Evolutionary conservation across 2,329 filamentous ascomycete genomes (phyloP).

Genomic region (Cladosporium sp.): DNA sequence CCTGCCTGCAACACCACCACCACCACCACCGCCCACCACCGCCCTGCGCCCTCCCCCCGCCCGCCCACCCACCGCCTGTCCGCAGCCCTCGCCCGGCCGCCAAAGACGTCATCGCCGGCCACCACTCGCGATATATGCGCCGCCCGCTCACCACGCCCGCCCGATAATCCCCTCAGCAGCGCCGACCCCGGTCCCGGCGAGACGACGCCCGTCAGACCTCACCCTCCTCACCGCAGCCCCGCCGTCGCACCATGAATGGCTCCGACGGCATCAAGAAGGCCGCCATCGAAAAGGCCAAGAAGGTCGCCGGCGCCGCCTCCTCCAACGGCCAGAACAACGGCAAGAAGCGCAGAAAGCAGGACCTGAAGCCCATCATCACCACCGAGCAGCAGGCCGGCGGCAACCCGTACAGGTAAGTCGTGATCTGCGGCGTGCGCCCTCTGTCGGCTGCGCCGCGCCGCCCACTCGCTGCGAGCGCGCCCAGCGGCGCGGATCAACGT

Average conservation of each 20-base stretch:
- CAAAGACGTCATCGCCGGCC: constrained; percentile 1
- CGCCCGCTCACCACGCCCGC: neutral
- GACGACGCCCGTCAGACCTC: neutral
- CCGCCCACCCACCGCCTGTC: neutral
- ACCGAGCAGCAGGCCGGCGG: constrained; percentile 51
- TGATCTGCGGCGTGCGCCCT: neutral
- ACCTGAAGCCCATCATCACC: constrained; percentile 69
- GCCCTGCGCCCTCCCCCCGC: neutral
- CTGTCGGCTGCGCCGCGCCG: too few relatives aligned
- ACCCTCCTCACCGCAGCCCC: neutral
- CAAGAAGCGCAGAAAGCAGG: constrained; percentile 70
- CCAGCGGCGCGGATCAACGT: neutral
- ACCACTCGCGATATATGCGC: neutral
- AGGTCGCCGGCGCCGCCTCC: constrained; percentile 51
- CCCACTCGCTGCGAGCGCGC: too few relatives aligned
- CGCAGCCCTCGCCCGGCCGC: neutral
- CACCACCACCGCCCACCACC: neutral
- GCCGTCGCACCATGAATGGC: constrained; percentile 51
- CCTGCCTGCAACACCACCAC: neutral
- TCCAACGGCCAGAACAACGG: constrained; percentile 38
- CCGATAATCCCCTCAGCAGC: neutral
- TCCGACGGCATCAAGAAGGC: constrained; percentile 55
- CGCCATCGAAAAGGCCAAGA: constrained; percentile 60
- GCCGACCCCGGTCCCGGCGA: constrained; percentile 2
- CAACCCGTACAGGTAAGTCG: constrained; percentile 40